phyloP scores from a whole-genome alignment of 192 early-diverging fungal species.

The Coemansia sp. region DNA sequence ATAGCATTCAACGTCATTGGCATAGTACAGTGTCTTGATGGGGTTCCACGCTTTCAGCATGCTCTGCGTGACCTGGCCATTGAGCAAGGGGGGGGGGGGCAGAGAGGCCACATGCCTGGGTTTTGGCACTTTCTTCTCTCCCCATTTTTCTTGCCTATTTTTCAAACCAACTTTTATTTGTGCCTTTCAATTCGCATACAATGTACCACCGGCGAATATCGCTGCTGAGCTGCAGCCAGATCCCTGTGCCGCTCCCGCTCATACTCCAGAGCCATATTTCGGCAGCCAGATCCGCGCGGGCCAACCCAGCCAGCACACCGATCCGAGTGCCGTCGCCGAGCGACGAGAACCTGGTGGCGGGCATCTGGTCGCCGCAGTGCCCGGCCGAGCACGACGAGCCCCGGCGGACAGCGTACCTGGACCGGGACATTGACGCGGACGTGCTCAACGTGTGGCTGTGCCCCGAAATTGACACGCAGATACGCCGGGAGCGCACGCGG shows the following conservation, averaged over 20 bases:
- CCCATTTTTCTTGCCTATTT: background rate
- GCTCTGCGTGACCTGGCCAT: too few relatives aligned
- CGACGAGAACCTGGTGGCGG: conserved; percentile 7
- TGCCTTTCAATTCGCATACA: too few relatives aligned
- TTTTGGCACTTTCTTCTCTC: background rate
- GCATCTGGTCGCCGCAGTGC: conserved; percentile 20
- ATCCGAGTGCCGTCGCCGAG: background rate
- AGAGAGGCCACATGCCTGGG: too few relatives aligned
- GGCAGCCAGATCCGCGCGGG: background rate
- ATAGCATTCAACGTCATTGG: too few relatives aligned
- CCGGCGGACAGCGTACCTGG: background rate
- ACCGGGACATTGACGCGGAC: background rate
- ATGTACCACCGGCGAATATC: conserved; percentile 17
- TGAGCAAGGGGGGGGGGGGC: too few relatives aligned
- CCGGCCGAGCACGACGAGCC: background rate
- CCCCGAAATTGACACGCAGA: conserved; percentile 20
- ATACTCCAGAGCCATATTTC: background rate
- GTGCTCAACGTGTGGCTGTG: conserved; percentile 28
- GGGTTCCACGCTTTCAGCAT: too few relatives aligned
- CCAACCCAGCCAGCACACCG: background rate
- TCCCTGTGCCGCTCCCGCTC: conserved; percentile 12
- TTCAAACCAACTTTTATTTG: background rate
- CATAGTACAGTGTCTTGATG: too few relatives aligned
- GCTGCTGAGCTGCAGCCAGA: conserved; percentile 27
- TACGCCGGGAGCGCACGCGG: conserved; percentile 2